Evolutionary conservation across 805 yeast genomes (phyloP).

Genomic region (Ogataea wickerhamii): DNA sequence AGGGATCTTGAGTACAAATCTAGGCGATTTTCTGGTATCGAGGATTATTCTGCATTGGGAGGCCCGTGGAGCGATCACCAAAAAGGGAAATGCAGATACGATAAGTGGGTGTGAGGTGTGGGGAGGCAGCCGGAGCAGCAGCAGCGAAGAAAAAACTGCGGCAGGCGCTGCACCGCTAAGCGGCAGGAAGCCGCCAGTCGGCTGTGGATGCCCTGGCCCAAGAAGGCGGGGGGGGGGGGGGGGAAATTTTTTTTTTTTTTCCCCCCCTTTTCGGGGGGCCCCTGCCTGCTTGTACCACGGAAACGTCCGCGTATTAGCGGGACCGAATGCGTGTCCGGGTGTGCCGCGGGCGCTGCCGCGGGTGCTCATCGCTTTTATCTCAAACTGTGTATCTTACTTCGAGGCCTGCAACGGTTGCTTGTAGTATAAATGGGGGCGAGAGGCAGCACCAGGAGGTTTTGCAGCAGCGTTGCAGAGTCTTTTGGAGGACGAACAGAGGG

Average conservation of each 20-base stretch:
- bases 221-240: neutral
- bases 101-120: neutral
- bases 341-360: neutral
- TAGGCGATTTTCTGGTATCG: neutral
- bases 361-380: neutral
- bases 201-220: too few species aligned
- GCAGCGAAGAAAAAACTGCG: slow-evolving; percentile 1
- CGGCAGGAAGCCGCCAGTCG: too few species aligned
- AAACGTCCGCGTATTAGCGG: neutral
- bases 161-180: too few species aligned
- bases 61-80: too few species aligned
- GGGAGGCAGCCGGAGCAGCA: neutral
- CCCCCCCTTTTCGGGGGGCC: too few species aligned
- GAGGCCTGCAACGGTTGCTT: neutral
- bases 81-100: neutral
- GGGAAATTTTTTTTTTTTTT: neutral
- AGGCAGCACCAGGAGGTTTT: neutral
- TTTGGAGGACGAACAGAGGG: too few species aligned
- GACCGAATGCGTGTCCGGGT: neutral
- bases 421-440: neutral
- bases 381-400: neutral
- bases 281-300: too few species aligned
- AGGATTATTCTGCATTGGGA: neutral
- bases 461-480: neutral
- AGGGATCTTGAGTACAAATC: too few species aligned